Evolutionary conservation across 225 moss, liverwort and hornwort species (phyloP).

Genomic region (Straminergon stramineum): DNA sequence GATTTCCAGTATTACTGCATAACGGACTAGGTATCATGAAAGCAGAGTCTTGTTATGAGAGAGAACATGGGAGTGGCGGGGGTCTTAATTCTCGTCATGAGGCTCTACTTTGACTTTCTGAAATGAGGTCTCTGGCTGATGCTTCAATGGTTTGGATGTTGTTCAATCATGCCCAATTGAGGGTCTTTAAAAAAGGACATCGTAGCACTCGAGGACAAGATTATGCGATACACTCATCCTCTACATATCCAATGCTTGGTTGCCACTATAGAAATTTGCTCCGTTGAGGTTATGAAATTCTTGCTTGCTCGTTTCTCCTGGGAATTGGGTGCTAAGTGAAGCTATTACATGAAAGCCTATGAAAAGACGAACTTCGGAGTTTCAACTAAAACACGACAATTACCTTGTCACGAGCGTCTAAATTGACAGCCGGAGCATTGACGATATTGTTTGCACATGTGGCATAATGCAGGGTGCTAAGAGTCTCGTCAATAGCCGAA

Average conservation of each 20-base stretch:
- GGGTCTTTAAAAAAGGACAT: background rate
- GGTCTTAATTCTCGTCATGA: background rate
- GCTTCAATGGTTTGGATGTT: background rate
- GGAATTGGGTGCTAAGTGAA: background rate
- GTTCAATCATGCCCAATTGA: background rate
- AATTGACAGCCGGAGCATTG: conserved; percentile 89
- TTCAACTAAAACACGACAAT: background rate
- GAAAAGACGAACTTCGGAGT: background rate
- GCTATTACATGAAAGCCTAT: background rate
- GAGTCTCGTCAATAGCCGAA: conserved; percentile 82
- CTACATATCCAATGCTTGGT: background rate
- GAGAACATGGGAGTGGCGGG: background rate
- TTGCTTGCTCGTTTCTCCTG: background rate
- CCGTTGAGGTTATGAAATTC: background rate
- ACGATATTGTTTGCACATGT: conserved; percentile 96
- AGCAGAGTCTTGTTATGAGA: background rate
- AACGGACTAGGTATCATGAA: background rate
- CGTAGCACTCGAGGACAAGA: background rate
- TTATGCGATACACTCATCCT: background rate
- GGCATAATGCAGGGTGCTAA: conserved; percentile 94
- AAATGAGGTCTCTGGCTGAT: background rate
- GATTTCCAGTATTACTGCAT: background rate
- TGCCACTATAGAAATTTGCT: background rate
- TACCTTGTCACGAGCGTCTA: conserved; percentile 94
- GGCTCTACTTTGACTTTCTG: background rate